A percentile compares a stretch with the other conserved stretches of the same genome.
Conservation (phyloP, 2,329 filamentous ascomycete species). For the Parastagonospora nodorum region DNA sequence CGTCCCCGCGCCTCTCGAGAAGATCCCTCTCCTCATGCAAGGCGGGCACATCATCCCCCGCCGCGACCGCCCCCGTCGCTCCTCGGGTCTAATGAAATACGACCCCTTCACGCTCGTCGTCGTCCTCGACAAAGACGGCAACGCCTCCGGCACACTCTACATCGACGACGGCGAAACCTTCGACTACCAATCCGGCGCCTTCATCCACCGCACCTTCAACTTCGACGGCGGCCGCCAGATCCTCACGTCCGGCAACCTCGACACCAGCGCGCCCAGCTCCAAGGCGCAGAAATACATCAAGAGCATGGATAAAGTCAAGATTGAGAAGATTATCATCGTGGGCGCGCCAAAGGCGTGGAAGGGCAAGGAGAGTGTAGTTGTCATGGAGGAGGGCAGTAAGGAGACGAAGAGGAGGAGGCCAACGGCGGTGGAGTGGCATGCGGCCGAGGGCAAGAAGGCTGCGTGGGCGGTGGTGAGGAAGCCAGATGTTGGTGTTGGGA, state of each 20-base stretch:
- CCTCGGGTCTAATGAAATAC: slow-evolving; percentile 85
- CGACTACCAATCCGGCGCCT: slow-evolving; percentile 82
- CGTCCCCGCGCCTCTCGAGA: slow-evolving; percentile 78
- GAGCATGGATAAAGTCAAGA: slow-evolving; percentile 74
- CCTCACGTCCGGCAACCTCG: slow-evolving; percentile 67
- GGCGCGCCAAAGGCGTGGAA: slow-evolving; percentile 77
- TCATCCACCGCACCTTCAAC: slow-evolving; percentile 81
- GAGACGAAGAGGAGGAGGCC: slow-evolving; percentile 51
- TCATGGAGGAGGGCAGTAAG: slow-evolving; percentile 63
- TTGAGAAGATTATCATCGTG: slow-evolving; percentile 85
- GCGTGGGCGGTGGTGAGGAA: slow-evolving; percentile 68
- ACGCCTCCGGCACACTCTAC: slow-evolving; percentile 83
- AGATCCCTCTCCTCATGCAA: slow-evolving; percentile 87
- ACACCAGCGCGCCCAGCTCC: slow-evolving; percentile 57
- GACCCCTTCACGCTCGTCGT: slow-evolving; percentile 95
- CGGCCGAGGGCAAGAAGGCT: slow-evolving; percentile 59
- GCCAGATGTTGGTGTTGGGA: slow-evolving; percentile 65
- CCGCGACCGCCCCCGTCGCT: slow-evolving; percentile 84
- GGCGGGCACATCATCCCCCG: slow-evolving; percentile 91
- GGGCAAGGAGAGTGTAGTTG: slow-evolving; percentile 64
- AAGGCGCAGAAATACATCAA: slow-evolving; percentile 77
- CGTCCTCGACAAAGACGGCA: slow-evolving; percentile 68
- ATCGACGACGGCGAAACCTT: slow-evolving; percentile 93
- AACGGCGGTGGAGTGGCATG: slow-evolving; percentile 65
- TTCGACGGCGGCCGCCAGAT: slow-evolving; percentile 61